A percentile compares a stretch with the other conserved stretches of the same genome.
These are phyloP conservation scores for Madurella fahalii DNA, from an alignment of 2,329 filamentous ascomycete species.

Conservation along the genomic window DNA sequence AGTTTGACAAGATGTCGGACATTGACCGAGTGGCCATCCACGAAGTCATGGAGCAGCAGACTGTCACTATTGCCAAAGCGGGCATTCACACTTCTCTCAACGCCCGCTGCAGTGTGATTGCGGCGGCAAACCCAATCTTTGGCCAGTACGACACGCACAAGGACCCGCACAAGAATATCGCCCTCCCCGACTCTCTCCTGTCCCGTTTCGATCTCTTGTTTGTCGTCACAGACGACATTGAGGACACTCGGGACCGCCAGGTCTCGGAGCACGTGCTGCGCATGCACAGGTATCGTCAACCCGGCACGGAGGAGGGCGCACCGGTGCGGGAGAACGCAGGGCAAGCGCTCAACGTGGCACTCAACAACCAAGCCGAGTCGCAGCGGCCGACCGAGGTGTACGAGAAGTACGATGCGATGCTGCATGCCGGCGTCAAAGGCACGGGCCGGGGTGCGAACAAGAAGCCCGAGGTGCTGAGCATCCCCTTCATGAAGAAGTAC, in stretches of 20 bases:
- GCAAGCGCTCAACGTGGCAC: slow-evolving; percentile 82
- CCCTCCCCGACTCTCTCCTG: slow-evolving; percentile 88
- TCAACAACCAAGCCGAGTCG: slow-evolving; percentile 70
- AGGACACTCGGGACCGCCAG: slow-evolving; percentile 84
- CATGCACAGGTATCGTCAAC: slow-evolving; percentile 93
- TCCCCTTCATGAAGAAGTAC: slow-evolving; percentile 99
- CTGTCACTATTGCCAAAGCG: slow-evolving; percentile 96
- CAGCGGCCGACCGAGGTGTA: slow-evolving; percentile 81
- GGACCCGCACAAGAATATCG: slow-evolving; percentile 97
- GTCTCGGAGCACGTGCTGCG: slow-evolving; percentile 95
- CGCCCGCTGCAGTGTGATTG: slow-evolving; percentile 92
- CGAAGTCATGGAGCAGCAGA: slow-evolving; percentile 99
- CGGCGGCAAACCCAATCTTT: slow-evolving; percentile 95
- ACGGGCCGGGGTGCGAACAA: slow-evolving; percentile 69
- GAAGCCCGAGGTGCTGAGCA: slow-evolving; percentile 84
- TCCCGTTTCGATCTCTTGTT: slow-evolving; percentile 99
- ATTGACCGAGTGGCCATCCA: slow-evolving; percentile 97
- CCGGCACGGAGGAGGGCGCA: slow-evolving; percentile 88
- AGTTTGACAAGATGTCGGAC: slow-evolving; percentile 99
- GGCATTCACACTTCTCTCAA: slow-evolving; percentile 98
- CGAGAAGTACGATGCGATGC: slow-evolving; percentile 94
- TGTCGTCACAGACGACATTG: slow-evolving; percentile 96
- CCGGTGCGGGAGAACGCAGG: slow-evolving; percentile 84
- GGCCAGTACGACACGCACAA: slow-evolving; percentile 99
- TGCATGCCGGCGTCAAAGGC: slow-evolving; percentile 83